Base-by-base conservation (phyloP, 2,329 filamentous ascomycete species). In the Talaromyces rugulosus region DNA sequence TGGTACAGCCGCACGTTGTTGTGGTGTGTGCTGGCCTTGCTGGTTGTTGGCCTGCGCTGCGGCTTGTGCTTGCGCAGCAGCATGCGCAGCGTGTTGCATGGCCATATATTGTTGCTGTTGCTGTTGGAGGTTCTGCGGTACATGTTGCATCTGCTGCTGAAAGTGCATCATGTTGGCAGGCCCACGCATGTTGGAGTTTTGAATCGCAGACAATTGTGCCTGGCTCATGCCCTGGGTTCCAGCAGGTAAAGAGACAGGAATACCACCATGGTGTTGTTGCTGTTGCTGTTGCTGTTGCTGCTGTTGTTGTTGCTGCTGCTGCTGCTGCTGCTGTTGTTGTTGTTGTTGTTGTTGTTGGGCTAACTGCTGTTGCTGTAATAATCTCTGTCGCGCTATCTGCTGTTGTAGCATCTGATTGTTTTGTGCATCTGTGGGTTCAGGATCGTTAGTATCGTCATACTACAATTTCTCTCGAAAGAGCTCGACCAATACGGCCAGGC, bases 321-420 rank as follows among this genome's bases (percentile, higher is more conserved):
- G n/a, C n/a, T n/a, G n/a, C n/a, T n/a, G n/a, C n/a, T n/a, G n/a
- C n/a, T n/a, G 66, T 47, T 69, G 69, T 36, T 72, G 69, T 44
- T 76, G 75, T 40, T 71, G 66, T 47, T 69, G 69, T 36, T 72
- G 69, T 44, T 76, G 75, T 40, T 71, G 70, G 18, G 76, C 70
- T 7, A 73, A 68, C 51, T 66, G 66, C 28, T 66, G 70, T 12
- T 74, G 68, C 11, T 73, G 72, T 5, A 68, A 65, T 56, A 71
- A 68, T 63, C 71, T 66, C n/a, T 59, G 65, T 47, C 67, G 68
- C 30, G 28, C 28, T n/a, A 30, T 40, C 28, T 58, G 56, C 40
- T 80, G 79, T 58, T 82, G 80, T 56, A 79, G 67, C 64, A 82
- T 74, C 66, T 82, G 78, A 28, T 77, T 76, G 60, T 79, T 80